A percentile compares a stretch with the other conserved stretches of the same genome.
phyloP scores from a whole-genome alignment of 805 yeast genomes.

The Kuraishia cidri region DNA sequence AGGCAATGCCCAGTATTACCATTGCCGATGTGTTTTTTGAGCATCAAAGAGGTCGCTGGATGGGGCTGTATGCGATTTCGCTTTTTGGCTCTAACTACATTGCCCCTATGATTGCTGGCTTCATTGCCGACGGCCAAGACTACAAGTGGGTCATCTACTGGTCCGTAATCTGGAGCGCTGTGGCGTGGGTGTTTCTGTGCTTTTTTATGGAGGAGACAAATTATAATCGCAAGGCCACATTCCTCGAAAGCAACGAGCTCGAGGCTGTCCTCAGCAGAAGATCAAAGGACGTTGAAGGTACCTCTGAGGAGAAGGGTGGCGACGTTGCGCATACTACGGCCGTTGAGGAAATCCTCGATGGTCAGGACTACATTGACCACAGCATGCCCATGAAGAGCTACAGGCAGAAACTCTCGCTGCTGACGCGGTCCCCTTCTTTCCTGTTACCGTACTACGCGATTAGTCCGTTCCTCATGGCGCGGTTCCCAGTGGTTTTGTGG shows the following conservation, averaged over 20 bases:
- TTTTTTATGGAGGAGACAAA: conserved; percentile 49
- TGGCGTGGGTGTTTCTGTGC: conserved; percentile 25
- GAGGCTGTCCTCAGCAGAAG: no score
- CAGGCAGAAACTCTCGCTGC: conserved; percentile 24
- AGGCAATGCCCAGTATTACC: conserved; percentile 39
- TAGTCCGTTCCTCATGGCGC: conserved; percentile 30
- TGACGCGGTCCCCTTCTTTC: conserved; percentile 24
- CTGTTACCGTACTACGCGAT: conserved; percentile 18
- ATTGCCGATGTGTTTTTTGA: conserved; percentile 41
- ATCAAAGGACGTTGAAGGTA: no score
- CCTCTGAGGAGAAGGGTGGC: no score
- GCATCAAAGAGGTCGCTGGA: conserved; percentile 38
- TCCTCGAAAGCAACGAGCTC: no score
- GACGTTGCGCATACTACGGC: background rate
- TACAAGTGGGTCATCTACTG: conserved; percentile 47
- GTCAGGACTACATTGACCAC: background rate
- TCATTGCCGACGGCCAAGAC: conserved; percentile 37
- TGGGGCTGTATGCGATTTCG: conserved; percentile 43
- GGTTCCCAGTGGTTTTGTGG: conserved; percentile 49
- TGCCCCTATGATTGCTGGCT: conserved; percentile 55
- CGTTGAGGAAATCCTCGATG: conserved; percentile 1
- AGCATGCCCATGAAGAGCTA: conserved; percentile 2
- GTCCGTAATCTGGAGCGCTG: conserved; percentile 37
- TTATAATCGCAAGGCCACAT: no score
- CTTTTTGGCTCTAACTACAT: conserved; percentile 43